Base-by-base conservation (phyloP, 2,329 filamentous ascomycete species). In the Diaporthe caulivora region DNA sequence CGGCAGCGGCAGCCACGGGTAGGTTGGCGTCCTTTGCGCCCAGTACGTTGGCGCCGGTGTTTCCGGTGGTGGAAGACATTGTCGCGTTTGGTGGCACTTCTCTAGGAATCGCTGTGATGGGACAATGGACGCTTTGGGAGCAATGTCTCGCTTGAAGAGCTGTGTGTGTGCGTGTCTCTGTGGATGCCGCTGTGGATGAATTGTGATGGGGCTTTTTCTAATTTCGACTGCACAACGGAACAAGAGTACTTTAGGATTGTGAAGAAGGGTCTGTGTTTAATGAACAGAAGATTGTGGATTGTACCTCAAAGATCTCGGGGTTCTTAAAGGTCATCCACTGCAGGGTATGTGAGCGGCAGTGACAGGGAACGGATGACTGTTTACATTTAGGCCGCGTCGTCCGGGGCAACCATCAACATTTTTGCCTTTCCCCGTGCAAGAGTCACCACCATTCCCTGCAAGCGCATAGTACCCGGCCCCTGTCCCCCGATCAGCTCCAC, bases 11-110 rank as follows among this genome's bases (percentile, higher is more conserved):
- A 76, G 85, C 85, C 77, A 89, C 83, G 76, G 86, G 76, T 74
- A 86, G 86, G 84, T 94, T 94, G 84, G 88, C 86, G 85, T 94
- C 91, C 84, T 91, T 91, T 80, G 89, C 85, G 78, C 86, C 85
- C 83, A 94, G 91, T 78, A 92, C 84, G 83, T 87, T 90, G 82
- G 83, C 76, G 44, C 54, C 55, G 55, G 55, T 51, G 65, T 62
- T 70, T 42, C 31, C 51, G 24, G 37, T 54, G 47, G 37, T 44
- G 11, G 71, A 80, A 81, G 89, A 88, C 90, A 92, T 92, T 77
- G 76, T 81, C 62, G 80, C 90, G 13, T 67, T 7, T 24, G 53
- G 6, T 29, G 55, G 18, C 49, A 34, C 54, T n/a, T 71, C 18
- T 37, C 54, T 71, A 51, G 60, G 29, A 26, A 31, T 29, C 51